These are phyloP conservation scores for Ascochyta fabae DNA, from an alignment of 2,329 filamentous ascomycete species.

Conservation along the genomic window DNA sequence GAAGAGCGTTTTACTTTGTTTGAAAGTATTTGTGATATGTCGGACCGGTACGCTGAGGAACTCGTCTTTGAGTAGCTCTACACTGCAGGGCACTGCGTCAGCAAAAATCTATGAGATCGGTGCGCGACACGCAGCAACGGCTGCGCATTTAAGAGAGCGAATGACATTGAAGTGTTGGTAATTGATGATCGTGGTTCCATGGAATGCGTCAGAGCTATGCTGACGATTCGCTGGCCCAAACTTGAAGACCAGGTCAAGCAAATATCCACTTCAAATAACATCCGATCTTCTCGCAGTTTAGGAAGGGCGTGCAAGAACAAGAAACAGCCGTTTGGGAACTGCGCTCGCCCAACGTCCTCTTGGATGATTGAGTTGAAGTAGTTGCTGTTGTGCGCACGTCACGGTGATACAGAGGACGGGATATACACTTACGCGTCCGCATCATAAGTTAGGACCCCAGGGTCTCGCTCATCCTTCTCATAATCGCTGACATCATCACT, in stretches of 20 bases:
- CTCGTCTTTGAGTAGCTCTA: slow-evolving; percentile 50
- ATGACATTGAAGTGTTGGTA: background rate
- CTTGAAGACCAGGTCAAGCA: background rate
- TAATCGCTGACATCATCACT: slow-evolving; percentile 31
- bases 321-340: background rate
- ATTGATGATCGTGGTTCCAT: background rate
- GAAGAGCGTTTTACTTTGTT: slow-evolving; percentile 45
- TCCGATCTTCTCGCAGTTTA: background rate
- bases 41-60: slow-evolving; percentile 48
- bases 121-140: background rate
- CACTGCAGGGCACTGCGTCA: slow-evolving; percentile 27
- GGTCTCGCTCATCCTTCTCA: slow-evolving; percentile 28
- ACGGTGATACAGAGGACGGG: background rate
- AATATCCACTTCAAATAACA: background rate
- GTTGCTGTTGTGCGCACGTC: background rate
- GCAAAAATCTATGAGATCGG: background rate
- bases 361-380: background rate
- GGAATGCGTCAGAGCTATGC: background rate
- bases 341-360: background rate
- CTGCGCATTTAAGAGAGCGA: background rate
- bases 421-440: slow-evolving; percentile 38
- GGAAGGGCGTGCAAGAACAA: background rate
- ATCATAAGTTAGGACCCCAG: slow-evolving; percentile 21
- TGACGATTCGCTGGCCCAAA: slow-evolving; percentile 1
- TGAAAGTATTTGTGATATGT: slow-evolving; percentile 44